These are phyloP conservation scores for Aspergillus sp. DNA, from an alignment of 2,329 filamentous ascomycete species.

Conservation along the genomic window DNA sequence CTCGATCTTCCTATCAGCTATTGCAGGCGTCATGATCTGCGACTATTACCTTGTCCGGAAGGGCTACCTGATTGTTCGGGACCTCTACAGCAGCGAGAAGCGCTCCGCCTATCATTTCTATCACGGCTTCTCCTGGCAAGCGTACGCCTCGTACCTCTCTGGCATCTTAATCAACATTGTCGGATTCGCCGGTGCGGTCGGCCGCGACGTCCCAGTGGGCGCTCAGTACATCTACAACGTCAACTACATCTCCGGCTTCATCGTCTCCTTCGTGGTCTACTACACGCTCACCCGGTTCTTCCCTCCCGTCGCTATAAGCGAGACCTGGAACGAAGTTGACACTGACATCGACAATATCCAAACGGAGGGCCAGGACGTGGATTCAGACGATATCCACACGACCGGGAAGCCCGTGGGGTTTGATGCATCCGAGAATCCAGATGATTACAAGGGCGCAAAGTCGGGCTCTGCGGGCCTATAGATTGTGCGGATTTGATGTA, in stretches of 20 bases:
- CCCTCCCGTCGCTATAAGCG: slow-evolving; percentile 75
- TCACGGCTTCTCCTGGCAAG: slow-evolving; percentile 79
- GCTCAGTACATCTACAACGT: slow-evolving; percentile 87
- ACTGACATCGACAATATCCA: slow-evolving; percentile 35
- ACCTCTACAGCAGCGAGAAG: slow-evolving; percentile 73
- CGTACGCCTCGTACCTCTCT: slow-evolving; percentile 78
- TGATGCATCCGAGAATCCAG: slow-evolving; percentile 15
- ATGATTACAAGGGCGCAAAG: slow-evolving; percentile 31
- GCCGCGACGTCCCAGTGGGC: slow-evolving; percentile 70
- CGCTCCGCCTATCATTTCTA: slow-evolving; percentile 71
- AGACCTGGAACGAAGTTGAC: slow-evolving; percentile 76
- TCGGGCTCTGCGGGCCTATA: slow-evolving; percentile 15
- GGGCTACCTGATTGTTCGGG: slow-evolving; percentile 77
- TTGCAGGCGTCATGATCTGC: slow-evolving; percentile 85
- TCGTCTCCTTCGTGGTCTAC: slow-evolving; percentile 70
- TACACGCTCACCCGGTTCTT: slow-evolving; percentile 70
- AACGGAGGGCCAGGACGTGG: slow-evolving; percentile 39
- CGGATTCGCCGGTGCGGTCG: slow-evolving; percentile 83
- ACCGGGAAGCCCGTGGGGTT: slow-evolving; percentile 17
- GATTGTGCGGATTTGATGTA: slow-evolving; percentile 10
- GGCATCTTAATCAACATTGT: slow-evolving; percentile 91
- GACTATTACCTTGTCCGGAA: slow-evolving; percentile 88
- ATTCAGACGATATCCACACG: slow-evolving; percentile 31
- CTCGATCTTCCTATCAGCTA: slow-evolving; percentile 90
- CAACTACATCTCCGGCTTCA: slow-evolving; percentile 87